These are phyloP conservation scores for Cinchona pubescens DNA, from an alignment of 257 asterid genomes.

Conservation along the genomic window DNA sequence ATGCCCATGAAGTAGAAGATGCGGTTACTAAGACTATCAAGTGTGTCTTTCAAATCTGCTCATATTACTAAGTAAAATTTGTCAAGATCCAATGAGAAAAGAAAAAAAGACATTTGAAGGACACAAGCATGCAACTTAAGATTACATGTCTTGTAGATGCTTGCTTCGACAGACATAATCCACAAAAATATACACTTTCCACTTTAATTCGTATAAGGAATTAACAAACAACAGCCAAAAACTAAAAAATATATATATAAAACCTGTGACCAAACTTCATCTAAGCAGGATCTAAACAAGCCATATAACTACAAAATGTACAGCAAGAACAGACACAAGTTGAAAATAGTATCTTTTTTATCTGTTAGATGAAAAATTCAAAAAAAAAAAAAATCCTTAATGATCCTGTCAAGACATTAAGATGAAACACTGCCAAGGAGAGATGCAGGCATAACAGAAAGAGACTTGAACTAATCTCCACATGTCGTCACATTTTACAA, in stretches of 20 bases:
- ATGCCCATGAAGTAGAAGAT: background rate
- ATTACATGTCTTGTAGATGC: background rate
- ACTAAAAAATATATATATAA: background rate
- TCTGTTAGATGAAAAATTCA: background rate
- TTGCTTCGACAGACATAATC: background rate
- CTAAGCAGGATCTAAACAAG: background rate
- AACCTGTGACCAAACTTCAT: background rate
- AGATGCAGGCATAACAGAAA: background rate
- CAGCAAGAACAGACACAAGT: background rate
- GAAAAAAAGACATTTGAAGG: background rate
- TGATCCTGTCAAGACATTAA: background rate
- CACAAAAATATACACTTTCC: background rate
- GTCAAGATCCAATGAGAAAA: background rate
- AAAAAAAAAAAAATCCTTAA: background rate
- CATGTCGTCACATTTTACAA: background rate
- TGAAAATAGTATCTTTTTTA: background rate
- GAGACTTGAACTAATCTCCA: background rate
- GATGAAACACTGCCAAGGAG: background rate
- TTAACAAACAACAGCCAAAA: background rate
- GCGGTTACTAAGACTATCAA: background rate
- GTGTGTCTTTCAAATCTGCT: background rate
- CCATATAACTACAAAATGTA: background rate
- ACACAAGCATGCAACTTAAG: background rate
- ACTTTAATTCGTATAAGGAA: background rate
- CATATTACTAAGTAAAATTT: background rate